Conservation (phyloP, 441 rosid species). For the Jatropha podagrica region DNA sequence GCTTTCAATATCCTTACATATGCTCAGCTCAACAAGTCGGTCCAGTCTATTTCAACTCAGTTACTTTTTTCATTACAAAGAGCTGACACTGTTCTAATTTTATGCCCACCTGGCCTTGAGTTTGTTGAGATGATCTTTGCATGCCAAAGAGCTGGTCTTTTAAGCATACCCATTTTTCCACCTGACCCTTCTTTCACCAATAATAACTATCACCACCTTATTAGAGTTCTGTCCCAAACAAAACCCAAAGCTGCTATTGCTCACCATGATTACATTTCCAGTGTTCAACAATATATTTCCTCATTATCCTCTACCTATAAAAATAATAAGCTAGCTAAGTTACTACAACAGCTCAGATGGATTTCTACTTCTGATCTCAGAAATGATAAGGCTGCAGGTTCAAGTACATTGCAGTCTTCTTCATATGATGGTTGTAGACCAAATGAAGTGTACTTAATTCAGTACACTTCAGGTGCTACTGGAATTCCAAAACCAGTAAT, state of each 20-base stretch:
- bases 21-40: conserved; percentile 45
- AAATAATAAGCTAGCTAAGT: conserved; percentile 25
- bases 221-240: conserved; percentile 53
- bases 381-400: background rate
- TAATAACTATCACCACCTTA: conserved; percentile 41
- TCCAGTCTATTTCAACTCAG: conserved; percentile 32
- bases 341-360: conserved; percentile 46
- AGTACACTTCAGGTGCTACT: conserved; percentile 71
- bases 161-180: conserved; percentile 48
- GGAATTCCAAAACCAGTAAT: conserved; percentile 65
- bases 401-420: background rate
- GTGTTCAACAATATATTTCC: conserved; percentile 32
- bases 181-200: conserved; percentile 42
- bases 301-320: conserved; percentile 32
- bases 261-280: conserved; percentile 31
- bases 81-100: conserved; percentile 45
- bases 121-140: conserved; percentile 55
- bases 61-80: conserved; percentile 31
- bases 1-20: conserved; percentile 37
- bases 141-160: conserved; percentile 66
- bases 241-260: conserved; percentile 60
- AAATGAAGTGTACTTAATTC: conserved; percentile 52
- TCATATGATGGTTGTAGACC: conserved; percentile 41
- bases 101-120: conserved; percentile 55
- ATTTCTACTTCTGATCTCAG: conserved; percentile 40